Conservation (phyloP, 2,329 filamentous ascomycete species). For the Aspergillus sp. region DNA sequence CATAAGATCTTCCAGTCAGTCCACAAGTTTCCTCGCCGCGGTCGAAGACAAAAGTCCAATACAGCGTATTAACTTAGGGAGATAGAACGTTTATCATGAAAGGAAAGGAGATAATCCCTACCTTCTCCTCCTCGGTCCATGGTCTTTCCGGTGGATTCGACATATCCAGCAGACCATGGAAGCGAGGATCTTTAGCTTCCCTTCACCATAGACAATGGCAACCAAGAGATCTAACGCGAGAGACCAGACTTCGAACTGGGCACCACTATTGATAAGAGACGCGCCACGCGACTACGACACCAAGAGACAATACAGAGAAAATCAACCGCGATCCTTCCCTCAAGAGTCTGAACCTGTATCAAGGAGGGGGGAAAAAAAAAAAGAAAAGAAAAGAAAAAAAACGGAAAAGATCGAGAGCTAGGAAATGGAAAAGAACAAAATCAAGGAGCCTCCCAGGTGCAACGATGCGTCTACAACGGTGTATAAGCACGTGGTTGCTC, state of each 20-base stretch:
- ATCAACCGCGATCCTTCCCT: slow-evolving; percentile 6
- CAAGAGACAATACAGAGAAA: slow-evolving; percentile 8
- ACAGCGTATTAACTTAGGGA: background rate
- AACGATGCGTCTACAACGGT: slow-evolving; percentile 27
- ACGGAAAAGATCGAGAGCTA: slow-evolving; percentile 13
- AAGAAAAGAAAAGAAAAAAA: slow-evolving; percentile 14
- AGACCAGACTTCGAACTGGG: slow-evolving; percentile 7
- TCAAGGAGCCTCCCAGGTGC: slow-evolving; percentile 33
- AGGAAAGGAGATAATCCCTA: slow-evolving; percentile 21
- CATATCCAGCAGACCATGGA: slow-evolving; percentile 43
- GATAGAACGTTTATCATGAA: background rate
- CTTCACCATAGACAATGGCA: slow-evolving; percentile 7
- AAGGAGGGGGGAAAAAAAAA: slow-evolving; percentile 6
- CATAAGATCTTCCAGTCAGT: slow-evolving; percentile 3
- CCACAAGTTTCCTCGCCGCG: background rate
- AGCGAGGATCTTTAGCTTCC: slow-evolving; percentile 18
- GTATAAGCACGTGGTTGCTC: slow-evolving; percentile 26
- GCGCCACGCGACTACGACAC: slow-evolving; percentile 17
- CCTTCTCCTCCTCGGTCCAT: slow-evolving; percentile 49
- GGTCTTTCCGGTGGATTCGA: slow-evolving; percentile 43
- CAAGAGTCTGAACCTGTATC: slow-evolving; percentile 1
- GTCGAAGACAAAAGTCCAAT: background rate
- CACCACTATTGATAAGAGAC: slow-evolving; percentile 14
- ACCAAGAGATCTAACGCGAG: slow-evolving; percentile 5
- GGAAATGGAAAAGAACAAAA: slow-evolving; percentile 21